Evolutionary conservation across 2,329 filamentous ascomycete species (phyloP).

Genomic region (Hysterium pulicare): DNA sequence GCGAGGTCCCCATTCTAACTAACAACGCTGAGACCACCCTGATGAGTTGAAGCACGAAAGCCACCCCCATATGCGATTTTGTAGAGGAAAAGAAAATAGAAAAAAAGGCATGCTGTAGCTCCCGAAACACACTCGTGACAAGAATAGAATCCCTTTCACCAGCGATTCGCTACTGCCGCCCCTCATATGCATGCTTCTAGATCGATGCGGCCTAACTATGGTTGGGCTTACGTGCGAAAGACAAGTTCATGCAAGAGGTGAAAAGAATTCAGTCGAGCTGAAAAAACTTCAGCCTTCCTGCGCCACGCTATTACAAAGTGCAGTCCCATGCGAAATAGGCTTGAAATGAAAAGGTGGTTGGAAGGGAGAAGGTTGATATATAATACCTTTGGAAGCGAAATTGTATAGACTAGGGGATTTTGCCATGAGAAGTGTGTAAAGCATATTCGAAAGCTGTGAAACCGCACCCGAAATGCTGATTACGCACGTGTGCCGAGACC

Average conservation of each 20-base stretch:
- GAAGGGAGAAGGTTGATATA: neutral
- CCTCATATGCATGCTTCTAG: no score
- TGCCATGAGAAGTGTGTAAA: neutral
- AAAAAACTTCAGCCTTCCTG: neutral
- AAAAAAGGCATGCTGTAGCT: neutral
- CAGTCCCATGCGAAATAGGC: neutral
- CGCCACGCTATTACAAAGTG: neutral
- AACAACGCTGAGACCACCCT: neutral
- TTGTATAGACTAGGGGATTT: neutral
- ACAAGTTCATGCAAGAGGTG: neutral
- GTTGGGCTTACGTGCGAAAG: neutral
- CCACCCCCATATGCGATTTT: neutral
- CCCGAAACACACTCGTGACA: neutral
- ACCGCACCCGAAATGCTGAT: slow-evolving; percentile 1
- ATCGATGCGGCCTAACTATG: neutral
- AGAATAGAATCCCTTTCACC: neutral
- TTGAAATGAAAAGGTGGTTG: neutral
- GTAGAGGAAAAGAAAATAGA: neutral
- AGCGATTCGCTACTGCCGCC: neutral
- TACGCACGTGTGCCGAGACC: neutral
- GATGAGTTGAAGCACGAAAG: neutral
- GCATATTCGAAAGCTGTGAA: neutral
- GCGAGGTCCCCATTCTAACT: neutral
- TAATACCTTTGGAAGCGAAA: no score
- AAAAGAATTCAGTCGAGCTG: neutral